Evolutionary conservation across 495 filamentous ascomycete species (phyloP).

Genomic region (Aspergillus leporis): DNA sequence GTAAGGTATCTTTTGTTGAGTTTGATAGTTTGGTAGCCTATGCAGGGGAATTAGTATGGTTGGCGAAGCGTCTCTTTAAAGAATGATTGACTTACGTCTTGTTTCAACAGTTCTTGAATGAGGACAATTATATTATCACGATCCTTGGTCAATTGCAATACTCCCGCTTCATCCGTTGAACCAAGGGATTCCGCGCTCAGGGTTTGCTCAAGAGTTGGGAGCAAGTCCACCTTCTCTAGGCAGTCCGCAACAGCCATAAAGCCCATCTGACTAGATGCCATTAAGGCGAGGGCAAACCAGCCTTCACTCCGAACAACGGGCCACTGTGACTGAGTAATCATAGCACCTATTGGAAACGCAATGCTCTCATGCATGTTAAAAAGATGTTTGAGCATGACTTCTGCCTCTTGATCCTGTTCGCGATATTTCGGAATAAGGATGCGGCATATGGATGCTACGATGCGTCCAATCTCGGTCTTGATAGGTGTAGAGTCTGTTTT

Average conservation of each 20-base stretch:
- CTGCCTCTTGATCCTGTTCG: conserved; percentile 26
- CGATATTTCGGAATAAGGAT: conserved; percentile 46
- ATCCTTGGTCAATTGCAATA: conserved; percentile 45
- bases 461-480: conserved; percentile 72
- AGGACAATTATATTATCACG: conserved; percentile 67
- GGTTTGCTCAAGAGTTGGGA: conserved; percentile 48
- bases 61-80: background rate
- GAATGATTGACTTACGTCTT: conserved; percentile 39
- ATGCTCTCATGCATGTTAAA: conserved; percentile 54
- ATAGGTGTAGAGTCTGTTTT: conserved; percentile 62
- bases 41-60: conserved; percentile 17
- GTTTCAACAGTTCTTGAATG: conserved; percentile 56
- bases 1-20: conserved; percentile 27
- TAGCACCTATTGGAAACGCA: conserved; percentile 54
- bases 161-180: conserved; percentile 24
- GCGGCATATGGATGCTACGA: conserved; percentile 63
- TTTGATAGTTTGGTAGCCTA: conserved; percentile 33
- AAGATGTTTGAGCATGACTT: conserved; percentile 44
- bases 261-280: conserved; percentile 56
- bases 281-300: conserved; percentile 73
- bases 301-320: conserved; percentile 70
- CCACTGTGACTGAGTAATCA: conserved; percentile 68
- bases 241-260: conserved; percentile 49
- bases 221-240: conserved; percentile 49
- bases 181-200: conserved; percentile 38